Percentiles rank a stretch among this genome's conserved stretches.
These are phyloP conservation scores for Taphrina sp. DNA, from an alignment of 1,139 yeast species.

Conservation along the genomic window DNA sequence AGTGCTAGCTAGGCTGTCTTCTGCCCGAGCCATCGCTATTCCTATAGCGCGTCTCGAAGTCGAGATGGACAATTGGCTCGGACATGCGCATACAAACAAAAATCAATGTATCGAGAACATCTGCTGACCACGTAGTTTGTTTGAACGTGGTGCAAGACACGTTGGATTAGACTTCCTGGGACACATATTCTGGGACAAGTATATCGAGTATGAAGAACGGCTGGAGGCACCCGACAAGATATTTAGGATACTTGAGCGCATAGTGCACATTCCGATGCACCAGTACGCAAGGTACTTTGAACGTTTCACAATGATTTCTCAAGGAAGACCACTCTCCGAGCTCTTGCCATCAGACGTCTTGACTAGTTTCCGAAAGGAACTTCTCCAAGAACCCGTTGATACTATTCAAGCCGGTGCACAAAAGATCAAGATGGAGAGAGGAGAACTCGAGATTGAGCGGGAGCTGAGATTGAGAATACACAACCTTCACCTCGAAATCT, in stretches of 20 bases:
- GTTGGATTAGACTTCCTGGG: slow-evolving; percentile 75
- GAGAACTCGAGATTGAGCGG: slow-evolving; percentile 40
- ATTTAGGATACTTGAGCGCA: slow-evolving; percentile 54
- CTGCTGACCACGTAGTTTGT: slow-evolving; percentile 44
- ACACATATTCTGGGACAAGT: slow-evolving; percentile 72
- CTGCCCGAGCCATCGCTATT: too few species aligned
- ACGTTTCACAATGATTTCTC: slow-evolving; percentile 41
- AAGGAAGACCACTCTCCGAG: slow-evolving; percentile 40
- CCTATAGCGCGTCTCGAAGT: too few species aligned
- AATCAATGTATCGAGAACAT: too few species aligned
- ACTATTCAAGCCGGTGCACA: slow-evolving; percentile 39
- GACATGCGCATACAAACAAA: too few species aligned
- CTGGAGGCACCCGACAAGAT: slow-evolving; percentile 46
- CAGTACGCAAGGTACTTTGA: slow-evolving; percentile 63
- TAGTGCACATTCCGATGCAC: slow-evolving; percentile 71
- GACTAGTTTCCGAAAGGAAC: slow-evolving; percentile 41
- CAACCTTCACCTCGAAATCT: slow-evolving; percentile 49
- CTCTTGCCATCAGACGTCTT: slow-evolving; percentile 40
- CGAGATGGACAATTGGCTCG: too few species aligned
- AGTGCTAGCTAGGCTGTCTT: too few species aligned
- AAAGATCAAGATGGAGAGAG: slow-evolving; percentile 36
- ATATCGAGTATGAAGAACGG: slow-evolving; percentile 57
- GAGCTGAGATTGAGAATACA: slow-evolving; percentile 42
- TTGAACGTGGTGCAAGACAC: slow-evolving; percentile 59
- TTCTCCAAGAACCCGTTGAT: slow-evolving; percentile 36